Evolutionary conservation across 495 filamentous ascomycete genomes (phyloP), one percentile per base, ranked within the genome.

Genomic region (Aspergillus bridgeri): DNA sequence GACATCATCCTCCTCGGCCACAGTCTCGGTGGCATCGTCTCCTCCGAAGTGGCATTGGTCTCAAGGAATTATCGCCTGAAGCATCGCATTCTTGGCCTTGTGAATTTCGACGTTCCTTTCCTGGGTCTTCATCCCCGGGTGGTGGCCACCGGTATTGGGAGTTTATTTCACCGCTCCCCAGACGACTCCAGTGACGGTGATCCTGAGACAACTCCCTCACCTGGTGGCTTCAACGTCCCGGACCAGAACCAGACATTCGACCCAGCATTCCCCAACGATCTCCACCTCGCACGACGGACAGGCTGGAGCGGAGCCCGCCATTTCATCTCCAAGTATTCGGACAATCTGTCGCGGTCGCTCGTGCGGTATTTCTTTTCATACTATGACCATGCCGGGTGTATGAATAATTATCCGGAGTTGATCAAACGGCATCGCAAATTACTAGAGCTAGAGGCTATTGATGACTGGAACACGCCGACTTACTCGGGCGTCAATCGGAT

Each of bases 121-220:
- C 76, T 96, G 3, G 93, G 93, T 0, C 86, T 98, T 59, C 91
- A 98, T 71, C 91, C 92, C 0, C 89, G 92, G 1, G 84, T 98
- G 20, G 82, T 98, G 15, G 79, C 85, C 3, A 87, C 88, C 19
- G 92, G 92, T 2, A 81, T 96, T 20, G 76, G 82, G 3, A 91
- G 89, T 63, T 75, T 95, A 8, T 92, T 96, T 66, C 81, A 81
- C 19, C 80, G 82, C 11, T 79, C 83, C 29, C 62, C 61, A 15
- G 48, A 54, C 9, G 46, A 60, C 23, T 33, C 44, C 68, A 81
- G 48, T 68, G 73, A 54, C 68, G 81, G 48, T 68, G 73, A 54
- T 61, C 9, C 29, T 22, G 27, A 51, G 6, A 18, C 47, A 6
- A 23, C 48, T 3, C 5, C 20, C 19, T 22, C 22, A 21, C 24